Evolutionary conservation across 805 yeast genomes (phyloP).

Genomic region (Barnettozyma sp.): DNA sequence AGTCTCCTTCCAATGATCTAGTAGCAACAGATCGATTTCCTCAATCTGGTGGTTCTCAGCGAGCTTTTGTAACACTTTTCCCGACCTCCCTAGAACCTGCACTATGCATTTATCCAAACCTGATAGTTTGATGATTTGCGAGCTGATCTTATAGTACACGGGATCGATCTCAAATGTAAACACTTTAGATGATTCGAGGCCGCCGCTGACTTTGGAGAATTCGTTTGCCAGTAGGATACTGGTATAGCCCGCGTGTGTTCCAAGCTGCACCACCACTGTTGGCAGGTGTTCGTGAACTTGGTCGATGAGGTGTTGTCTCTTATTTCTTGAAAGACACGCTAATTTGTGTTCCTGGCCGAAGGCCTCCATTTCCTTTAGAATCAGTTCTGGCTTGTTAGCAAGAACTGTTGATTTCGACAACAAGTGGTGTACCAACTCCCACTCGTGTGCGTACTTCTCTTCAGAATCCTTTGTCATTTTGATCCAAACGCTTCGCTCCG

Average conservation of each 20-base stretch:
- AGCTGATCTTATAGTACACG: slow-evolving; percentile 8
- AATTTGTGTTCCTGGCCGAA: slow-evolving; percentile 4
- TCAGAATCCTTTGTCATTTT: slow-evolving; percentile 3
- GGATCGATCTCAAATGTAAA: slow-evolving; percentile 20
- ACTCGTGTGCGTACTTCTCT: neutral
- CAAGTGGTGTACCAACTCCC: slow-evolving; percentile 6
- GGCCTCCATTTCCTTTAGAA: slow-evolving; percentile 14
- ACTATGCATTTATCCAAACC: slow-evolving; percentile 17
- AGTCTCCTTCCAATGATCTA: slow-evolving; percentile 34
- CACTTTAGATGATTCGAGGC: slow-evolving; percentile 7
- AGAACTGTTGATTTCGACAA: slow-evolving; percentile 7
- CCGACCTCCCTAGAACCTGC: slow-evolving; percentile 14
- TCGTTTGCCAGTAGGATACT: slow-evolving; percentile 15
- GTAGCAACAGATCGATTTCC: slow-evolving; percentile 31
- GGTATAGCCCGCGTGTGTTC: slow-evolving; percentile 19
- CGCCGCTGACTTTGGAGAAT: slow-evolving; percentile 8
- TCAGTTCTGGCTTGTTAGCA: slow-evolving; percentile 14
- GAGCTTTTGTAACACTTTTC: slow-evolving; percentile 11
- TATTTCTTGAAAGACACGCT: slow-evolving; percentile 7
- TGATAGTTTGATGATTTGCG: slow-evolving; percentile 14
- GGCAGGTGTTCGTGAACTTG: slow-evolving; percentile 11
- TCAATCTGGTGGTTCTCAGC: slow-evolving; percentile 13
- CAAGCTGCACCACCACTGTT: slow-evolving; percentile 18
- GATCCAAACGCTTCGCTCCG: too few relatives aligned
- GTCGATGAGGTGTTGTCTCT: slow-evolving; percentile 6